Evolutionary conservation across 83 land plant species (phyloP).

Genomic region (Larix sibirica): DNA sequence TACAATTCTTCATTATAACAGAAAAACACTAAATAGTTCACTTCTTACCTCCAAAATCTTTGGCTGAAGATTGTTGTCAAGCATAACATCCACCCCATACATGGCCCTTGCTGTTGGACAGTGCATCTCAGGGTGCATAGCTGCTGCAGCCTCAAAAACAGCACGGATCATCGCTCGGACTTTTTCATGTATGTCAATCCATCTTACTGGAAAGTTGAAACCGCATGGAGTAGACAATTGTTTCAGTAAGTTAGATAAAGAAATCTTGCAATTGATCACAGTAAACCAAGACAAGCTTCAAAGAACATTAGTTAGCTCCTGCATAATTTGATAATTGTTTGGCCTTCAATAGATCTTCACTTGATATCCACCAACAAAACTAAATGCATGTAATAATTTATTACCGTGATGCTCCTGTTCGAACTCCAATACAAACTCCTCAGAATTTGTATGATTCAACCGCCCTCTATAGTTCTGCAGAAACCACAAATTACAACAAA

Average conservation of each 20-base stretch:
- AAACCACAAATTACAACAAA: background rate
- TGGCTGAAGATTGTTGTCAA: constrained; percentile 69
- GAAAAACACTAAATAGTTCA: background rate
- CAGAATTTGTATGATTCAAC: constrained; percentile 35
- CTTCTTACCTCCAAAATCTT: constrained; percentile 86
- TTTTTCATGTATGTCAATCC: constrained; percentile 82
- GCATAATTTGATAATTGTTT: background rate
- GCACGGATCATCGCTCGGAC: constrained; percentile 64
- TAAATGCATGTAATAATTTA: background rate
- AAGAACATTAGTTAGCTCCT: background rate
- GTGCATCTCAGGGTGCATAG: constrained; percentile 86
- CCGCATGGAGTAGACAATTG: constrained; percentile 3
- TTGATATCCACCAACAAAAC: background rate
- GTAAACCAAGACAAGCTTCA: background rate
- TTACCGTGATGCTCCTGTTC: constrained; percentile 52
- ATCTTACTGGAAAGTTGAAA: constrained; percentile 61
- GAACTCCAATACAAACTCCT: constrained; percentile 44
- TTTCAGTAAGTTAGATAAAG: background rate
- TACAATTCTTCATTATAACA: background rate
- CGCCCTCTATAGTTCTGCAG: constrained; percentile 51
- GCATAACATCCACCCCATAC: constrained; percentile 96
- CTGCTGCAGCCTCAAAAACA: constrained; percentile 83
- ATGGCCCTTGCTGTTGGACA: constrained; percentile 80
- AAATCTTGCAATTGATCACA: background rate
- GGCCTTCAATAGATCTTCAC: background rate